These are phyloP conservation scores for Xylaria sp. DNA, from an alignment of 2,329 filamentous ascomycete genomes.

Conservation along the genomic window DNA sequence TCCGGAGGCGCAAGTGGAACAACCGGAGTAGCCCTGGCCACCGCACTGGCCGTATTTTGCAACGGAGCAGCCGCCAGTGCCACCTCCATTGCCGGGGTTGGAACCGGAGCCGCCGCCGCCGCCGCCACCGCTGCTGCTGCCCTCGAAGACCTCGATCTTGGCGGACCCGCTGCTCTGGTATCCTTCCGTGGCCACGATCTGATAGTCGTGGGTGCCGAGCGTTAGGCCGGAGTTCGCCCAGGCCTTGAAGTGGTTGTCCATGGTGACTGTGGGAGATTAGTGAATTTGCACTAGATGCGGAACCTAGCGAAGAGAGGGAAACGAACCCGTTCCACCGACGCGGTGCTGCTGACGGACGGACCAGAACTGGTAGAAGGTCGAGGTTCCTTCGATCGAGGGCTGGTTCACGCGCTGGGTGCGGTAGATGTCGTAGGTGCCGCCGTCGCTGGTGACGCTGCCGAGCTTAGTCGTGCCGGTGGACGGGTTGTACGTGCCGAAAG, in stretches of 20 bases:
- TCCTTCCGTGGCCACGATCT: conserved; percentile 49
- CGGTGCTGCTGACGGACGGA: conserved; percentile 59
- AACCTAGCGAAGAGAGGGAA: neutral
- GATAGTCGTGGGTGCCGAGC: conserved; percentile 47
- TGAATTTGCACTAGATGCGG: neutral
- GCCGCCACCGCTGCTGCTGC: neutral
- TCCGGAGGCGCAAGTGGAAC: conserved; percentile 27
- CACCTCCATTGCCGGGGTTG: neutral
- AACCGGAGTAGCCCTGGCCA: conserved; percentile 28
- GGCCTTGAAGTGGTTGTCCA: conserved; percentile 48
- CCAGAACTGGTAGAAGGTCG: conserved; percentile 62
- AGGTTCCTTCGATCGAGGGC: conserved; percentile 58
- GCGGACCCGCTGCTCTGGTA: conserved; percentile 47
- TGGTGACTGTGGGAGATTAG: conserved; percentile 41
- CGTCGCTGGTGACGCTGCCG: conserved; percentile 48
- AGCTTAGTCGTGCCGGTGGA: conserved; percentile 50
- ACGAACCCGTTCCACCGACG: conserved; percentile 45
- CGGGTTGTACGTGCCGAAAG: conserved; percentile 56
- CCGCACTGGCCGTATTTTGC: conserved; percentile 31
- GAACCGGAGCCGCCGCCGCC: neutral
- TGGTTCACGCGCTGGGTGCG: conserved; percentile 50
- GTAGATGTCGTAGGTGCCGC: conserved; percentile 52
- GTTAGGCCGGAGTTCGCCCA: conserved; percentile 44
- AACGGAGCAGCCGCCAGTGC: conserved; percentile 13
- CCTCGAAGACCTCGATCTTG: conserved; percentile 29